Evolutionary conservation across 2,329 filamentous ascomycete genomes (phyloP), one percentile per base, ranked within the genome.

Genomic region (Clonostachys sp.): DNA sequence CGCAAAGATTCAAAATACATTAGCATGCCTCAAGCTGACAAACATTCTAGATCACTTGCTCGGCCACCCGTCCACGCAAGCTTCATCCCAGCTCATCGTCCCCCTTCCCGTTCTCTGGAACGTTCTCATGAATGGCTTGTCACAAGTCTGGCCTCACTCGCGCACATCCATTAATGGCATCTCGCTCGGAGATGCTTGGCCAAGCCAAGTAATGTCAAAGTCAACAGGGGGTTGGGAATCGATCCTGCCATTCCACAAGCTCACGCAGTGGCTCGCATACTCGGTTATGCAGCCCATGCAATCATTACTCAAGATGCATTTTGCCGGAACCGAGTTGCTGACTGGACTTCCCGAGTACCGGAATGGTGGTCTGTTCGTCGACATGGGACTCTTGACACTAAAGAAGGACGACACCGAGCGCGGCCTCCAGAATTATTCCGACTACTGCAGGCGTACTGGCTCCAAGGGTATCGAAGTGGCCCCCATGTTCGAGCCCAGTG

Each of bases 251-350:
- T 95, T 96, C 72, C 91, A 96, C 73, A 96, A 95, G 69, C 78
- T 95, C 35, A 95, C 91, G 0, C 91, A 96, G 66, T 96, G 91
- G 91, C 84, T 96, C 48, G 89, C 87, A 44, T 96, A 96, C 68
- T 95, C 90, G 3, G 79, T 96, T 48, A 95, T 95, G 88, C 86
- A 91, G 20, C 91, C 91, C 0, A 95, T 96, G 86, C 81, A 85
- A 48, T 87, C 83, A 54, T 67, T 95, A 18, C 82, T 95, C 57
- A 81, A 86, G 48, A 84, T 95, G 50, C 83, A 90, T 54, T 94
- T 94, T 64, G 83, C 86, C 4, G 89, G 90, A 41, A 81, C 83
- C 2, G 88, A 95, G 51, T 77, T 95, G 7, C 76, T 95, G 54
- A 96, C 91, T 1, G 91, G 90, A 18, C 74, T 96, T 5, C 91